Conservation (phyloP, 169 alveolate genomes). For the Babesia bovis region DNA sequence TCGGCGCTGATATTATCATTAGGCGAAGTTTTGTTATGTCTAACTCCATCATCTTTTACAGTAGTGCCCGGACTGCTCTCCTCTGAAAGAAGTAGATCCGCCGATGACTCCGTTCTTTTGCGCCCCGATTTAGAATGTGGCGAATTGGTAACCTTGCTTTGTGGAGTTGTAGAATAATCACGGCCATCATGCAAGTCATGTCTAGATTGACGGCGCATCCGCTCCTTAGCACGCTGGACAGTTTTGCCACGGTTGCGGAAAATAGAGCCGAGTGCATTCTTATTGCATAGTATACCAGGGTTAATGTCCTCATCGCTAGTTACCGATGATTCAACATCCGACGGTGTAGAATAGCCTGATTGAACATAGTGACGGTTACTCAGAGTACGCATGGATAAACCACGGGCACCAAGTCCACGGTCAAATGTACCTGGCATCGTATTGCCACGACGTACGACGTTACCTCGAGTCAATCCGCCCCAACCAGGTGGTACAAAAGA, state of each 20-base stretch:
- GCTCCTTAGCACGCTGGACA: constrained; percentile 32
- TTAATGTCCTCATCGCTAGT: constrained; percentile 20
- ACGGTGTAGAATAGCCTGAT: constrained; percentile 2
- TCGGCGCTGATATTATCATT: background rate
- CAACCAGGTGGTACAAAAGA: background rate
- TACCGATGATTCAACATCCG: constrained; percentile 15
- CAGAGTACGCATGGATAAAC: background rate
- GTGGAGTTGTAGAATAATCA: background rate
- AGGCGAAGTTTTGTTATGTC: background rate
- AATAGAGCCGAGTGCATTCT: background rate
- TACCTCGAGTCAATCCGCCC: background rate
- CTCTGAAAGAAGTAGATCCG: background rate
- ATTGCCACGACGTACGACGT: background rate
- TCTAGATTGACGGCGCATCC: background rate
- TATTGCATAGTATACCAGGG: background rate
- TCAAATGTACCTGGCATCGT: background rate
- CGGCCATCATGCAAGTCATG: background rate
- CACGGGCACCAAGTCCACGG: background rate
- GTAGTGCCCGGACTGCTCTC: background rate
- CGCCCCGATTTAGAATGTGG: background rate
- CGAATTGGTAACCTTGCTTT: background rate
- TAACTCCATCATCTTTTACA: background rate
- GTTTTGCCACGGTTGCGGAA: constrained; percentile 26
- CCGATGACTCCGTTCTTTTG: background rate
- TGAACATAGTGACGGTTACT: background rate